These are phyloP conservation scores for Prunus mongolica DNA, from an alignment of 306 rosid species.

Conservation along the genomic window DNA sequence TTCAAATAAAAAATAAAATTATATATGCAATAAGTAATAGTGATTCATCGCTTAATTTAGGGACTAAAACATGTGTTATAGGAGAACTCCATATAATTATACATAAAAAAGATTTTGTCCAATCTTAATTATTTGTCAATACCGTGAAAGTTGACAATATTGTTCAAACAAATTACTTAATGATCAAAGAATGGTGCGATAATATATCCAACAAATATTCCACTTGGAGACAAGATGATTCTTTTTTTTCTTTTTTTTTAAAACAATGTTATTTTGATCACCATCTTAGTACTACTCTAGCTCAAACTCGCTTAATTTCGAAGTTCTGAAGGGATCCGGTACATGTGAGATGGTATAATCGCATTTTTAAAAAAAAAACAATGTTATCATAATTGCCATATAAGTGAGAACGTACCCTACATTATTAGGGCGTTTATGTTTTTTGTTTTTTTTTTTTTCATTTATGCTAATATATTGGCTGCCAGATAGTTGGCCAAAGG, in stretches of 20 bases:
- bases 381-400: background rate
- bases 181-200: background rate
- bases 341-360: too few relatives aligned
- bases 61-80: background rate
- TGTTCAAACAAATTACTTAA: background rate
- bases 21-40: background rate
- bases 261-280: too few relatives aligned
- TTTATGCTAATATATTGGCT: background rate
- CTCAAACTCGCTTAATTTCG: too few relatives aligned
- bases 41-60: background rate
- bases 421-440: background rate
- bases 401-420: background rate
- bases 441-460: background rate
- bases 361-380: background rate
- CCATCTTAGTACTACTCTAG: too few relatives aligned
- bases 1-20: background rate
- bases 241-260: too few relatives aligned
- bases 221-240: background rate
- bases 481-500: background rate
- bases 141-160: background rate
- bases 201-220: background rate
- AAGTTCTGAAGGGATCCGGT: fast-evolving
- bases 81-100: too few relatives aligned
- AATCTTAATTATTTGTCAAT: background rate
- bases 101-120: too few relatives aligned